Conservation (phyloP, 805 yeast genomes). For the Candida qinlingensis region DNA sequence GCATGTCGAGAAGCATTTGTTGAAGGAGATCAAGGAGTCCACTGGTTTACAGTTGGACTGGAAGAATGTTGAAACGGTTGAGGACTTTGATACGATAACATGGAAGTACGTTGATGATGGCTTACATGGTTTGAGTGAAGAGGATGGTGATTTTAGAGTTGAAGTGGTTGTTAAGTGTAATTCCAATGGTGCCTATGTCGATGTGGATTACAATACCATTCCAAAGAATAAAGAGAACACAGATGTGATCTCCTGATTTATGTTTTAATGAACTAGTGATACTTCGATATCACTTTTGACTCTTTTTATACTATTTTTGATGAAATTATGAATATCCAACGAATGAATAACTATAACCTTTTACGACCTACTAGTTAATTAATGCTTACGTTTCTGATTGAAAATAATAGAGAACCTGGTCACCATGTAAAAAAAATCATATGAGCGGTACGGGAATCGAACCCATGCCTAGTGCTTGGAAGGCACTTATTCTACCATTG, state of each 20-base stretch:
- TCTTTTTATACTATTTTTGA: neutral
- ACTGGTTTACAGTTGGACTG: conserved; percentile 52
- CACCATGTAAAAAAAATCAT: conserved; percentile 14
- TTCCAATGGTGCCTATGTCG: conserved; percentile 61
- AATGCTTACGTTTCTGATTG: neutral
- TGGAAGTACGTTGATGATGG: conserved; percentile 62
- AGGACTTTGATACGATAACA: conserved; percentile 41
- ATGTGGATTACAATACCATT: conserved; percentile 58
- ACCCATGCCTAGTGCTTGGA: conserved; percentile 90
- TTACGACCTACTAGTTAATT: neutral
- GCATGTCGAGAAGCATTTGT: conserved; percentile 65
- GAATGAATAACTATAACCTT: neutral
- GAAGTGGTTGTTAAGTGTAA: conserved; percentile 60
- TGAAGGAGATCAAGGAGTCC: conserved; percentile 58
- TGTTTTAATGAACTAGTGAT: neutral
- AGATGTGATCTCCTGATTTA: neutral
- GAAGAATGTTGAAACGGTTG: conserved; percentile 43
- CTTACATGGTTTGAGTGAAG: conserved; percentile 35
- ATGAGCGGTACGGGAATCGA: conserved; percentile 87
- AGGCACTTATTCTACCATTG: conserved; percentile 87
- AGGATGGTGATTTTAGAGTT: conserved; percentile 57
- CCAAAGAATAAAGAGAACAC: conserved; percentile 7
- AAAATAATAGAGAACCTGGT: neutral
- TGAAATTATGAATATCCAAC: neutral
- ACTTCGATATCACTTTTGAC: neutral